A percentile compares a stretch with the other conserved stretches of the same genome.
Evolutionary conservation across 2,329 filamentous ascomycete genomes (phyloP).

Genomic region (Blastomyces gilchristii): DNA sequence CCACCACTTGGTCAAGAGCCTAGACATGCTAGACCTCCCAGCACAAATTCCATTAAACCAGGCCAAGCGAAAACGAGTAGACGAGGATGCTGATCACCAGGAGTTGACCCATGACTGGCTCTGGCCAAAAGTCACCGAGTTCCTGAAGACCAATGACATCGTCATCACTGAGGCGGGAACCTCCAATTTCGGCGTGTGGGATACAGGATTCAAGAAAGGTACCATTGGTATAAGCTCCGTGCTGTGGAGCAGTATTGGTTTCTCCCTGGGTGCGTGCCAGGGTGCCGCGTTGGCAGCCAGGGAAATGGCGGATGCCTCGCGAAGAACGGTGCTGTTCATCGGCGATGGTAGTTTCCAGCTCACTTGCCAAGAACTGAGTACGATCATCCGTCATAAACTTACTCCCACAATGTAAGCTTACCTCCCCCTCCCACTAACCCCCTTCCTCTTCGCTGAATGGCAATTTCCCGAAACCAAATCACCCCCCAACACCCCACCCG

Average conservation of each 20-base stretch:
- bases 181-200: conserved; percentile 78
- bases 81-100: conserved; percentile 34
- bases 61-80: conserved; percentile 45
- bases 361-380: conserved; percentile 72
- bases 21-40: conserved; percentile 47
- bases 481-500: too few species aligned
- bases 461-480: neutral
- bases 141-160: conserved; percentile 61
- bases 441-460: neutral
- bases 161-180: conserved; percentile 83
- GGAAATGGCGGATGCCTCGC: conserved; percentile 46
- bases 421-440: neutral
- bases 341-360: conserved; percentile 82
- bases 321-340: conserved; percentile 71
- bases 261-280: conserved; percentile 52
- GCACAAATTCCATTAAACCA: conserved; percentile 41
- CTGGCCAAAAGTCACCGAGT: conserved; percentile 66
- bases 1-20: conserved; percentile 54
- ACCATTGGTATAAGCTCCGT: conserved; percentile 75
- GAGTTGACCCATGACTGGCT: conserved; percentile 47
- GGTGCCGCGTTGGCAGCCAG: conserved; percentile 65
- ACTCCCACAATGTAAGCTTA: conserved; percentile 61
- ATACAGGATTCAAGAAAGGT: conserved; percentile 65
- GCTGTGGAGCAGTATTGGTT: conserved; percentile 60
- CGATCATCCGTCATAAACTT: conserved; percentile 66